Evolutionary conservation across 176 grass and related monocot species (phyloP).

Genomic region (Zoysia japonica): DNA sequence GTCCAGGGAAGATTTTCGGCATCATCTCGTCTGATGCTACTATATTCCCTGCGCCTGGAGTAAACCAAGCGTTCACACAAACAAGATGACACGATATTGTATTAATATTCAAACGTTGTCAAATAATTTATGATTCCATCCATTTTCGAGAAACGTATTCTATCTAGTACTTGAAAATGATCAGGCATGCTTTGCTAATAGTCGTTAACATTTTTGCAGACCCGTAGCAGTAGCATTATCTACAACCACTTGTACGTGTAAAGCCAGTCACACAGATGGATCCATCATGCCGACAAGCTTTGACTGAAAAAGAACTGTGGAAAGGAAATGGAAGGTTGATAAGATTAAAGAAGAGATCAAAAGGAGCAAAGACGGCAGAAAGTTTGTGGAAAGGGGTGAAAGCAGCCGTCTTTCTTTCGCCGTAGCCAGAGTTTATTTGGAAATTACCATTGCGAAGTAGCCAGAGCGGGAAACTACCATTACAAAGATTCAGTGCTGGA

Average conservation of each 20-base stretch:
- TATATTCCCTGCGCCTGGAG: not conserved
- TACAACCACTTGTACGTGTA: not conserved
- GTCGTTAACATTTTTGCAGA: not conserved
- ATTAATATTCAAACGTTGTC: too few species aligned
- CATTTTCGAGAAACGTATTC: too few species aligned
- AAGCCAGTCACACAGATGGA: not conserved
- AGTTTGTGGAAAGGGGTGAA: slow-evolving; percentile 54
- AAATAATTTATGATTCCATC: too few species aligned
- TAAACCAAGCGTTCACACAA: too few species aligned
- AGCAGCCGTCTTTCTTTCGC: slow-evolving; percentile 36
- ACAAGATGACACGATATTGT: too few species aligned
- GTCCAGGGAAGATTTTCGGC: slow-evolving; percentile 26
- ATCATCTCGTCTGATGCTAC: not conserved
- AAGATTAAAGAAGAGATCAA: slow-evolving; percentile 45
- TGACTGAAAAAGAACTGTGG: slow-evolving; percentile 20
- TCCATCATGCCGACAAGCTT: slow-evolving; percentile 30
- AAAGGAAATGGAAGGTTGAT: slow-evolving; percentile 55
- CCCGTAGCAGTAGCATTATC: not conserved
- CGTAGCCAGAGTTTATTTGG: not conserved
- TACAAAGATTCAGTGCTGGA: too few species aligned
- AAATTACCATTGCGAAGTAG: too few species aligned
- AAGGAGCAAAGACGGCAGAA: slow-evolving; percentile 48
- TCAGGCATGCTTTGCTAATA: not conserved
- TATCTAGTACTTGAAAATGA: not conserved
- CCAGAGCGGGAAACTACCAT: too few species aligned